Conservation (phyloP, 805 yeast genomes). For the Hanseniaspora opuntiae region DNA sequence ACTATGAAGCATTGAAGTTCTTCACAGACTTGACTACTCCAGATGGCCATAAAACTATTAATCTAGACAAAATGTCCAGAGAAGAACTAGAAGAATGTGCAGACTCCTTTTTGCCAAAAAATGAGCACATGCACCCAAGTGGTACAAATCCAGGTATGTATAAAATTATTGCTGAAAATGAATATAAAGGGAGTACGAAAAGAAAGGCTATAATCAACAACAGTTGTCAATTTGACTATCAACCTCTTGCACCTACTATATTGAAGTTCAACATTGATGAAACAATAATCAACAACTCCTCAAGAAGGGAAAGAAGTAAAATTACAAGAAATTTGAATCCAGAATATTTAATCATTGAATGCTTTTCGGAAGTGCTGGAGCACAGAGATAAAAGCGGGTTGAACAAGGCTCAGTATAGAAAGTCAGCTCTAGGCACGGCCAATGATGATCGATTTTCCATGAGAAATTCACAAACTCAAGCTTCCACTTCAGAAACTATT, state of each 20-base stretch:
- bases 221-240: slow-evolving; percentile 37
- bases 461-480: background rate
- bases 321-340: slow-evolving; percentile 24
- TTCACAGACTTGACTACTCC: background rate
- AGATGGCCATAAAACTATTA: background rate
- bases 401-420: background rate
- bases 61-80: background rate
- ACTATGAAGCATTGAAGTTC: slow-evolving; percentile 9
- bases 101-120: background rate
- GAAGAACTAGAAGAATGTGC: background rate
- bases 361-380: slow-evolving; percentile 30
- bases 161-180: slow-evolving; percentile 13
- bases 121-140: slow-evolving; percentile 10
- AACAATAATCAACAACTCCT: slow-evolving; percentile 10
- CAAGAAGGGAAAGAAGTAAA: background rate
- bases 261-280: slow-evolving; percentile 32
- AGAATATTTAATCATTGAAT: slow-evolving; percentile 30
- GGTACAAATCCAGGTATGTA: slow-evolving; percentile 11
- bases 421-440: background rate
- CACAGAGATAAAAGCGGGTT: background rate
- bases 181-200: slow-evolving; percentile 30
- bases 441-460: background rate
- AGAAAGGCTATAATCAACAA: slow-evolving; percentile 37
- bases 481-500: background rate
- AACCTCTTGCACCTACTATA: slow-evolving; percentile 25